A percentile compares a stretch with the other conserved stretches of the same genome.
Conservation (phyloP, 2,329 filamentous ascomycete species). For the Cytospora schulzeri region DNA sequence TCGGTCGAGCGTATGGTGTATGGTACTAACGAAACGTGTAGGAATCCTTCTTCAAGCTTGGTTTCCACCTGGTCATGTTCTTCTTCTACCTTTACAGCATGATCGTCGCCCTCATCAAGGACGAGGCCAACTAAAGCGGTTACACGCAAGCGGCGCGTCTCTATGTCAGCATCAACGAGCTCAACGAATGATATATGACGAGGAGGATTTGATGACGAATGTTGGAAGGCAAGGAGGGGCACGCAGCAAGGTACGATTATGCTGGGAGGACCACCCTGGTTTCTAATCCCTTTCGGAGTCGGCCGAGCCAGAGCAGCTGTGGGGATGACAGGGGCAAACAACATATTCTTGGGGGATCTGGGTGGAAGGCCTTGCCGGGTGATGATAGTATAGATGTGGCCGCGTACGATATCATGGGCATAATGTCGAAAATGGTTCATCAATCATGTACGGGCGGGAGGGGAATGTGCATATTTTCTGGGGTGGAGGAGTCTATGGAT, state of each 20-base stretch:
- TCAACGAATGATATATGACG: background rate
- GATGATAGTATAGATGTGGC: background rate
- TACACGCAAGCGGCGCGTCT: background rate
- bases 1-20: background rate
- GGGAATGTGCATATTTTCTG: conserved; percentile 13
- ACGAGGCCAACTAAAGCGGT: conserved; percentile 75
- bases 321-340: background rate
- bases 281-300: background rate
- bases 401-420: conserved; percentile 13
- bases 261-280: background rate
- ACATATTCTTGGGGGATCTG: background rate
- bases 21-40: conserved; percentile 40
- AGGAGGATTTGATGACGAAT: conserved; percentile 5
- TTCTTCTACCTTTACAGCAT: conserved; percentile 99
- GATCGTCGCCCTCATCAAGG: conserved; percentile 94
- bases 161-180: conserved; percentile 8
- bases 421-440: conserved; percentile 12
- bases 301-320: background rate
- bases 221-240: background rate
- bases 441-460: conserved; percentile 14
- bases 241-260: background rate
- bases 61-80: conserved; percentile 99
- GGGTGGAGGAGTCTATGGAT: conserved; percentile 19
- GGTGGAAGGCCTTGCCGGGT: background rate
- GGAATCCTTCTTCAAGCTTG: conserved; percentile 99